Evolutionary conservation across 164 flowering plant genomes (phyloP), one percentile per base, ranked within the genome.

Genomic region (Magnolia kwangsiensis): DNA sequence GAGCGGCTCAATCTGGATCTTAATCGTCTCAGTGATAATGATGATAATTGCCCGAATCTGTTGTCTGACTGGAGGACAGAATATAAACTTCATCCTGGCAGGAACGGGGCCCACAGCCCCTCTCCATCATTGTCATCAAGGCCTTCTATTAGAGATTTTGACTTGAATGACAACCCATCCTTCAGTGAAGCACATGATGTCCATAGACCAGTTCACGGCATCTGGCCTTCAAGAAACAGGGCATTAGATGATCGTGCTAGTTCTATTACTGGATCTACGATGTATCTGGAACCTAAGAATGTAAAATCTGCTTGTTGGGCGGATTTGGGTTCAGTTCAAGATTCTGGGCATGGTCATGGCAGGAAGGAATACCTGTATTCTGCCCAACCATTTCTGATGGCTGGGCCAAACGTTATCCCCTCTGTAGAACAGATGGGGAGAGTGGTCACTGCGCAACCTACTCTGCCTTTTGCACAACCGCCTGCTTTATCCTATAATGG

Each of bases 131-230:
- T 69, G 45, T 51, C 59, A 51, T 75, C 64, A 8, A 76, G 68
- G 51, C 55, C 73, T 58, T 61, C 29, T 58, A 23, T 69, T 37
- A 70, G 78, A 55, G 77, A 70, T 73, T 80, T 86, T 74, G 85
- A 86, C 65, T 76, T 83, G 73, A 82, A 86, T 76, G 78, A 79
- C 66, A 75, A 78, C 72, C 78, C 73, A 59, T 67, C 76, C 31
- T 68, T 58, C 23, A 72, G n/a, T 20, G 83, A 78, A 58, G 78
- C 55, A n/a, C 27, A 19, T 72, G 80, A 65, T 78, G 8, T 63
- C 72, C 50, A 37, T 6, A 64, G 37, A 67, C 70, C 75, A 27
- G 64, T 59, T 72, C 64, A 71, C 65, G 67, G 21, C 31, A 63
- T 37, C 50, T 70, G 63, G 51, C 58, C 63, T 18, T 11, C 31